A percentile compares a stretch with the other conserved stretches of the same genome.
Conservation (phyloP, 1,284 basidiomycete genomes). For the Ustilago sp. region DNA sequence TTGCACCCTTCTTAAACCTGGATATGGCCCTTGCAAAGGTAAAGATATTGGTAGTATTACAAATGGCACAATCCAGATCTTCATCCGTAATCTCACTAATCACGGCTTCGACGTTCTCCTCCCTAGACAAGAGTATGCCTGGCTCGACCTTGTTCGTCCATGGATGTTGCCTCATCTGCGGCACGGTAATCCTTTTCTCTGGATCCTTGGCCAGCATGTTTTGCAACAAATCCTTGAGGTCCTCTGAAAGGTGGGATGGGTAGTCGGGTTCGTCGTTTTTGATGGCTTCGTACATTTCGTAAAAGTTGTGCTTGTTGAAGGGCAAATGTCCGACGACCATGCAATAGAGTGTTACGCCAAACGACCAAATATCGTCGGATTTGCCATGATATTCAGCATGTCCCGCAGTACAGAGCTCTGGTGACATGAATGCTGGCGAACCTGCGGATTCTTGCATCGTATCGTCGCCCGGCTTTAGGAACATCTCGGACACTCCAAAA, state of each 20-base stretch:
- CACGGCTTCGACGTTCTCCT: conserved; percentile 55
- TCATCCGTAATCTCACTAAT: conserved; percentile 67
- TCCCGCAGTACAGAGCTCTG: conserved; percentile 70
- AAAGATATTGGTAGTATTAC: conserved; percentile 66
- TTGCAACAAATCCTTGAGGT: conserved; percentile 52
- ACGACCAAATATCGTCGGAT: conserved; percentile 74
- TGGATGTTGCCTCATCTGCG: conserved; percentile 57
- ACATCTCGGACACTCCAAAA: conserved; percentile 75
- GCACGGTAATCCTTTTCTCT: conserved; percentile 54
- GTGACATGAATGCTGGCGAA: conserved; percentile 74
- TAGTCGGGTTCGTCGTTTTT: conserved; percentile 68
- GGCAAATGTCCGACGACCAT: conserved; percentile 73
- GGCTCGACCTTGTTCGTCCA: conserved; percentile 57
- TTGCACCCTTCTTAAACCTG: conserved; percentile 62
- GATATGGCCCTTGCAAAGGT: conserved; percentile 67
- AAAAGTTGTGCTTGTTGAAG: conserved; percentile 72
- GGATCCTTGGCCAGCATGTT: conserved; percentile 63
- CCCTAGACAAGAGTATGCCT: conserved; percentile 42
- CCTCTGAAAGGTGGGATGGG: conserved; percentile 50
- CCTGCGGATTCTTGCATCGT: conserved; percentile 71
- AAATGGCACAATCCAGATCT: conserved; percentile 65
- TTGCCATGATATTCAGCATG: conserved; percentile 71
- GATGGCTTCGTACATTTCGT: conserved; percentile 73
- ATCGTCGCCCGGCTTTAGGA: conserved; percentile 71
- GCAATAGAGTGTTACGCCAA: conserved; percentile 74